Evolutionary conservation across 2,329 filamentous ascomycete genomes (phyloP), one percentile per base, ranked within the genome.

Genomic region (Trichoderma lentiforme): DNA sequence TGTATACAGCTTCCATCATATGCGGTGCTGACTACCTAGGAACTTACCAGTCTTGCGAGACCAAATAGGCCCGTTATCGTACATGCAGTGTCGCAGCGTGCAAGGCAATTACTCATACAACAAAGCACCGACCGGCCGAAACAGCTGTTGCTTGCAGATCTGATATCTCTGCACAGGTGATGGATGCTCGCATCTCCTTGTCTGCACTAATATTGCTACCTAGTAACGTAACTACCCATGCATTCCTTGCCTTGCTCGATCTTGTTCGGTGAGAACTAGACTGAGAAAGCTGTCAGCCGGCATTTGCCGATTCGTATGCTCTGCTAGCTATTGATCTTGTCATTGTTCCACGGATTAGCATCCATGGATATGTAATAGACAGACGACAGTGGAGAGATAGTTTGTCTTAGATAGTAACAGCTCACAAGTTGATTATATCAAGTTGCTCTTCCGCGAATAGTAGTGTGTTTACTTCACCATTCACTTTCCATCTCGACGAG

Each of bases 131-230:
- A 15, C 53, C 58, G 53, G 26, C 34, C 24, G 28, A 43, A 68
- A 60, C 53, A 21, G 21, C 34, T 47, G 65, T 68, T 58, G 43
- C 53, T 68, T 68, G 65, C 65, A 68, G 53, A 68, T 34, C 26
- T 60, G 53, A 60, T 34, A 60, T 57, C 21, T 58, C 28, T 24
- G 26, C 36, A 32, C 53, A 60, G 34, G 34, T 47, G 34, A 68
- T 68, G 3, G 14, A 32, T 24, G 36, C 53, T 68, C 32, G 51
- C 32, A 11, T 14, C 24, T n/a, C 53, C 21, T 53, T n/a, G 62
- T 18, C 36, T 18, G 36, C 6, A 39, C 36, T 14, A 39, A 1
- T 18, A 8, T 18, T 18, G 8, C 12, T 39, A 39, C 36, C 36
- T 18, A 39, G 36, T 39, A 39, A 18, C 36, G 26, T 32, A 14